These are phyloP conservation scores for Triticum timopheevii DNA, from an alignment of 176 grass and related monocot species.

Conservation along the genomic window DNA sequence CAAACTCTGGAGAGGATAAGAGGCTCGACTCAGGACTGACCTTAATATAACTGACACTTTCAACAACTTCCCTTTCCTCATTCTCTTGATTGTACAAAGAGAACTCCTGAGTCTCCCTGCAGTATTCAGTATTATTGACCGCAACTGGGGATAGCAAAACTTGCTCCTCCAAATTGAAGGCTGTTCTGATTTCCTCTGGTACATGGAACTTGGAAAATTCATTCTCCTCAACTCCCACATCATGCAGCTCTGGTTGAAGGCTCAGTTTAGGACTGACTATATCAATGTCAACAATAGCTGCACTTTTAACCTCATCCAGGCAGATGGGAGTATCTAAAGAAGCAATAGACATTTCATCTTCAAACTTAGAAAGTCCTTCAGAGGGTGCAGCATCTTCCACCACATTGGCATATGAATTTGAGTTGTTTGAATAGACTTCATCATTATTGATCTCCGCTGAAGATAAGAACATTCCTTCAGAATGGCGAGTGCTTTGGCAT, in stretches of 20 bases:
- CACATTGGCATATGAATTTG: background rate
- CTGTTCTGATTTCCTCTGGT: background rate
- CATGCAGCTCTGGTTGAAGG: background rate
- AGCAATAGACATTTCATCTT: conserved; percentile 13
- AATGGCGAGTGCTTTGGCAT: background rate
- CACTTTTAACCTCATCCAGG: conserved; percentile 25
- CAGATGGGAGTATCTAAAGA: conserved; percentile 14
- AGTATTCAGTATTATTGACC: background rate
- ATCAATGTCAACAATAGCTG: background rate
- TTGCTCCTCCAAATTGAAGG: background rate
- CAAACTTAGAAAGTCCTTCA: background rate
- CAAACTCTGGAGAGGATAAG: background rate
- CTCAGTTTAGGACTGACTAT: background rate
- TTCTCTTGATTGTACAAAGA: background rate
- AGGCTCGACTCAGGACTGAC: background rate
- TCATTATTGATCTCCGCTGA: background rate
- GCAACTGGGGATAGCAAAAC: background rate
- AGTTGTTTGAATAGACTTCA: background rate
- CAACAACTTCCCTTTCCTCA: background rate
- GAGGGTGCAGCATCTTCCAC: background rate
- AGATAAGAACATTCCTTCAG: conserved; percentile 18
- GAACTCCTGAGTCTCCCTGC: background rate
- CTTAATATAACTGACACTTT: conserved; percentile 4
- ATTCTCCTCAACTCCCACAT: conserved; percentile 1
- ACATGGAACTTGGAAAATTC: background rate